Base-by-base conservation (phyloP, 2,329 filamentous ascomycete species). In the Lachnellula hyalina region DNA sequence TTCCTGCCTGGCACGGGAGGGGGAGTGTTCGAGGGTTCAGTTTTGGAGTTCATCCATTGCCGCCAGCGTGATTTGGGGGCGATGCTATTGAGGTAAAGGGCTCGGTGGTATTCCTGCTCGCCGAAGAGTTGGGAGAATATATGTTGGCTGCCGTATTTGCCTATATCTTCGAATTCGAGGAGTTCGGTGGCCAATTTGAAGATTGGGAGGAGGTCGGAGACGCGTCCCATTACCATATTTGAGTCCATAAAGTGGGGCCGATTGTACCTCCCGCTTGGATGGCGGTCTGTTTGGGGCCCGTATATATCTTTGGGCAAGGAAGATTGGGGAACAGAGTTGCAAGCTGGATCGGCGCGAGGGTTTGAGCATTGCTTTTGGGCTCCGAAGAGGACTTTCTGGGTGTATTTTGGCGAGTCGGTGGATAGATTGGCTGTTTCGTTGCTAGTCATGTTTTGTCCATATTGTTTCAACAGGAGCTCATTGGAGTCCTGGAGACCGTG, bases 321-420 rank as follows among this genome's bases (percentile, higher is more conserved):
- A 0, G 80, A 82, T 25, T 75, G 65, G 0, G 82, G 81, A 0
- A 80, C 74, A 17, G 75, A 74, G 42, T 72, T 73, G 63, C 82
- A 84, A n/a, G 77, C 75, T 36, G 75, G 68, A 51, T 80, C 76
- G 1, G 70, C 66, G 2, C 63, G 52, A 1, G 68, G 59, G 55
- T 73, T 72, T 2, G 73, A 73, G 60, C 82, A 84, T 21, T 71
- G 64, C 65, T 84, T 83, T 52, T 76, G 73, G 8, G 79, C 77
- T 3, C 74, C 77, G 57, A 84, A 84, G 1, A 85, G 61, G 9
- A 84, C 77, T 7, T 75, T 75, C 60, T 83, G 78, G 1, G 70
- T 74, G 57, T 79, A 77, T 53, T 72, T 74, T 56, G 72, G 73
- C 6, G 17, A 15, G 2, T 19, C 49, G 3, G 19, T 15, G 2